A percentile compares a stretch with the other conserved stretches of the same genome.
phyloP scores from a whole-genome alignment of 2,329 filamentous ascomycete species.

The Colletotrichum karsti region DNA sequence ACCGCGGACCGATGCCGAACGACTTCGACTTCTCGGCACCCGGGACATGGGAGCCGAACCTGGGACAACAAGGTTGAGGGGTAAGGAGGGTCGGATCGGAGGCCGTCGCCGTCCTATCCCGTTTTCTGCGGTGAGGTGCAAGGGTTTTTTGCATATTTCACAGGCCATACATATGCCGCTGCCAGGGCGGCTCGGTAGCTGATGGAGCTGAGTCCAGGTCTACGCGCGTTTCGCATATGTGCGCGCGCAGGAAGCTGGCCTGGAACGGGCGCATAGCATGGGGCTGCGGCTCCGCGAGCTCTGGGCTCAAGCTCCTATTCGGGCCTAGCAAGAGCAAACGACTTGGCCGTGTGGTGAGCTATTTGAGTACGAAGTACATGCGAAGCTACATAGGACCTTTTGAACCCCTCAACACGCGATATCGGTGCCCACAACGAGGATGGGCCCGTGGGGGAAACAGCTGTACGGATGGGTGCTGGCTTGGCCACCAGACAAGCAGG shows the following conservation, averaged over 20 bases:
- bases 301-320: not conserved
- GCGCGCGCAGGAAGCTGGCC: not conserved
- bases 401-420: conserved; percentile 3
- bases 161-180: conserved; percentile 3
- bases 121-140: not conserved
- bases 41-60: conserved; percentile 8
- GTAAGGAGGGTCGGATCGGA: not conserved
- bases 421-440: conserved; percentile 22
- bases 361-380: too few species aligned
- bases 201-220: conserved; percentile 7
- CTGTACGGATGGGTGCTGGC: not conserved
- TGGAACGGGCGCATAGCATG: not conserved
- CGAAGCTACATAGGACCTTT: not conserved
- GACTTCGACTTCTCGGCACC: conserved; percentile 14
- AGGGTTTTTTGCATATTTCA: not conserved
- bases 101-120: not conserved
- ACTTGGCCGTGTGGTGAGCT: not conserved
- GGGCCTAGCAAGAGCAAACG: not conserved
- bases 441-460: conserved; percentile 22
- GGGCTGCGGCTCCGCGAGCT: conserved; percentile 17
- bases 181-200: conserved; percentile 20
- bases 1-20: conserved; percentile 2
- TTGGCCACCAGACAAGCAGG: not conserved
- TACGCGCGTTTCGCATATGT: not conserved
- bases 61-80: conserved; percentile 9